phyloP scores from a whole-genome alignment of 257 asterid species.

The Plectranthus barbatus region DNA sequence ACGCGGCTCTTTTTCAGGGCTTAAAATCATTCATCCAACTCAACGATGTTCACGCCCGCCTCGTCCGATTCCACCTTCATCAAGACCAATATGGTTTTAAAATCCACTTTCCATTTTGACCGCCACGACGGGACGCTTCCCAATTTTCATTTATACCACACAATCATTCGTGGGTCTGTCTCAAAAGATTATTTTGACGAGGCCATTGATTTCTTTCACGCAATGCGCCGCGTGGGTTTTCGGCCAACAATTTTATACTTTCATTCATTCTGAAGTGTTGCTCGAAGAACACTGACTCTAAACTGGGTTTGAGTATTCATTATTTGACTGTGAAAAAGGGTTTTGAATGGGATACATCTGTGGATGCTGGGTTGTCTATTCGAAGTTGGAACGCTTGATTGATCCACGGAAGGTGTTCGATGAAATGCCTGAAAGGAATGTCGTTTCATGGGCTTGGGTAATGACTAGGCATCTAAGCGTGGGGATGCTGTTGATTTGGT shows the following conservation, averaged over 20 bases:
- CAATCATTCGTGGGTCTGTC: conserved; percentile 28
- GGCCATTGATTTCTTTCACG: conserved; percentile 20
- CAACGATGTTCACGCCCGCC: conserved; percentile 21
- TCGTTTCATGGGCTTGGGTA: conserved; percentile 1
- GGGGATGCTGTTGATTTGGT: conserved; percentile 1
- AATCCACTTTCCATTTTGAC: conserved; percentile 27
- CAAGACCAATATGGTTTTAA: conserved; percentile 19
- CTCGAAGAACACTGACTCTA: conserved; percentile 15
- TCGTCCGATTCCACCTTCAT: conserved; percentile 19
- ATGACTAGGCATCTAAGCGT: not conserved
- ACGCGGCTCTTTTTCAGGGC: conserved; percentile 13
- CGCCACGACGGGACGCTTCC: conserved; percentile 15
- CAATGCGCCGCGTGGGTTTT: conserved; percentile 20
- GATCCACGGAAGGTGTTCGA: conserved; percentile 25
- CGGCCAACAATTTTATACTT: conserved; percentile 16
- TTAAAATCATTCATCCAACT: conserved; percentile 23
- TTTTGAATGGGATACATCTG: conserved; percentile 12
- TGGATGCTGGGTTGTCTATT: conserved; percentile 25
- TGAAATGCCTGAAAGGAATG: conserved; percentile 8
- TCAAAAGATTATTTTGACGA: conserved; percentile 19
- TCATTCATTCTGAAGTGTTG: conserved; percentile 28
- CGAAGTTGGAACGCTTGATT: conserved; percentile 16
- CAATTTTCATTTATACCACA: conserved; percentile 20
- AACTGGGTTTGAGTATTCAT: conserved; percentile 18
- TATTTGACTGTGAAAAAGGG: conserved; percentile 24